Evolutionary conservation across 2,329 filamentous ascomycete species (phyloP).

Genomic region (Diplocarpon mali): DNA sequence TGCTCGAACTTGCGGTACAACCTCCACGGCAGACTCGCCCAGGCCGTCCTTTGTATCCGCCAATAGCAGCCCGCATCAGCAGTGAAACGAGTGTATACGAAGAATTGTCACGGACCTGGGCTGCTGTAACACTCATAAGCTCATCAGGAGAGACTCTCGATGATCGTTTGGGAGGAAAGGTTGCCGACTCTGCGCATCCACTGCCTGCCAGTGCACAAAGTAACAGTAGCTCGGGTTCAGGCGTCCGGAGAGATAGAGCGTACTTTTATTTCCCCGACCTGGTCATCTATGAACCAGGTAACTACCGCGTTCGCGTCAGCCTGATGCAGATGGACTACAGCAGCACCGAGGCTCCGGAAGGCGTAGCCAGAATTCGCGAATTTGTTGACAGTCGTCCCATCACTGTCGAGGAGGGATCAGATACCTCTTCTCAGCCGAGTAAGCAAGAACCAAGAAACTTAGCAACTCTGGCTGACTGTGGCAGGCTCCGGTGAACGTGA

Average conservation of each 20-base stretch:
- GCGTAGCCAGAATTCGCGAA: conserved; percentile 17
- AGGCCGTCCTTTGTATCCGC: conserved; percentile 21
- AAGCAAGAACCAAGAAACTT: conserved; percentile 2
- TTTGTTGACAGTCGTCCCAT: conserved; percentile 23
- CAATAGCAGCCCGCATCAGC: conserved; percentile 20
- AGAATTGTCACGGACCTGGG: conserved; percentile 22
- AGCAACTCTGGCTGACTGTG: conserved; percentile 10
- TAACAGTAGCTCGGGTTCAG: conserved; percentile 6
- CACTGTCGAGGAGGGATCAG: conserved; percentile 16
- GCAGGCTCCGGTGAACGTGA: conserved; percentile 20
- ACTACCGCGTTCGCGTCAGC: conserved; percentile 22
- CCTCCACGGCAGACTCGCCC: conserved; percentile 18
- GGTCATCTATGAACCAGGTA: conserved; percentile 20
- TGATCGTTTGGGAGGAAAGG: conserved; percentile 19
- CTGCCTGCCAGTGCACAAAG: conserved; percentile 11
- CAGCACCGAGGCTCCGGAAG: conserved; percentile 13
- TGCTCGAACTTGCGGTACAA: conserved; percentile 22
- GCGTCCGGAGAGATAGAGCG: conserved; percentile 14
- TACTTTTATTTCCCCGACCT: conserved; percentile 27
- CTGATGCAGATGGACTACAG: conserved; percentile 25
- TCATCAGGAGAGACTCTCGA: conserved; percentile 21
- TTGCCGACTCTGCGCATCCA: conserved; percentile 24
- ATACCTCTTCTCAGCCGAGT: conserved; percentile 19
- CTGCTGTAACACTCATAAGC: conserved; percentile 21
- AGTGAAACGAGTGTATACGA: conserved; percentile 20